Percentiles rank a stretch among this genome's conserved stretches.
Conservation (phyloP, 2,329 filamentous ascomycete genomes). For the Xylariales sp. region DNA sequence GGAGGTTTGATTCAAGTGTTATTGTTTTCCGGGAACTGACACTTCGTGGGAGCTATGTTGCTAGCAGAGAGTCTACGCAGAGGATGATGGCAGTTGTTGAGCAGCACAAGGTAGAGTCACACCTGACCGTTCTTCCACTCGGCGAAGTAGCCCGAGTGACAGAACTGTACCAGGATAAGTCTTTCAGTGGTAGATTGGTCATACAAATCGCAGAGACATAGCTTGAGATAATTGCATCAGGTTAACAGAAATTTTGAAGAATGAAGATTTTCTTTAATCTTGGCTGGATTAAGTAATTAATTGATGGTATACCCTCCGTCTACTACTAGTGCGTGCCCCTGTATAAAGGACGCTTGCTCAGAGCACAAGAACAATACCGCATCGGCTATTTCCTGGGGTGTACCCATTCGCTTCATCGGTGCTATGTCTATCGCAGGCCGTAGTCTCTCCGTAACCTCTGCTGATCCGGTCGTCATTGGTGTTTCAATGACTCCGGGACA, state of each 20-base stretch:
- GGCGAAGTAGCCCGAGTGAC: conserved; percentile 20
- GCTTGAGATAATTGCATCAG: too few relatives aligned
- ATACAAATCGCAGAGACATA: conserved; percentile 16
- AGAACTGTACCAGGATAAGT: conserved; percentile 19
- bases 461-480: conserved; percentile 36
- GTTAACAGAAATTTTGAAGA: too few relatives aligned
- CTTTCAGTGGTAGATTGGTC: conserved; percentile 24
- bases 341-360: conserved; percentile 42
- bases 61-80: conserved; percentile 19
- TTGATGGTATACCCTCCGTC: conserved; percentile 50
- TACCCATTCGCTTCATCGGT: conserved; percentile 47
- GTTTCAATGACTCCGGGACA: conserved; percentile 41
- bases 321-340: conserved; percentile 47
- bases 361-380: conserved; percentile 45
- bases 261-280: too few relatives aligned
- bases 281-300: too few relatives aligned
- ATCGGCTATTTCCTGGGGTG: conserved; percentile 43
- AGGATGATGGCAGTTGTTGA: conserved; percentile 26
- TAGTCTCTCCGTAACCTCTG: conserved; percentile 31
- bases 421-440: conserved; percentile 37
- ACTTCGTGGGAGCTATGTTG: conserved; percentile 27
- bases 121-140: conserved; percentile 21
- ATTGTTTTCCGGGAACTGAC: conserved; percentile 25
- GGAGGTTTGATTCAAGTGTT: conserved; percentile 24
- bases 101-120: conserved; percentile 17